Conservation (phyloP, 768 basidiomycete species). For the Collybia sp. region DNA sequence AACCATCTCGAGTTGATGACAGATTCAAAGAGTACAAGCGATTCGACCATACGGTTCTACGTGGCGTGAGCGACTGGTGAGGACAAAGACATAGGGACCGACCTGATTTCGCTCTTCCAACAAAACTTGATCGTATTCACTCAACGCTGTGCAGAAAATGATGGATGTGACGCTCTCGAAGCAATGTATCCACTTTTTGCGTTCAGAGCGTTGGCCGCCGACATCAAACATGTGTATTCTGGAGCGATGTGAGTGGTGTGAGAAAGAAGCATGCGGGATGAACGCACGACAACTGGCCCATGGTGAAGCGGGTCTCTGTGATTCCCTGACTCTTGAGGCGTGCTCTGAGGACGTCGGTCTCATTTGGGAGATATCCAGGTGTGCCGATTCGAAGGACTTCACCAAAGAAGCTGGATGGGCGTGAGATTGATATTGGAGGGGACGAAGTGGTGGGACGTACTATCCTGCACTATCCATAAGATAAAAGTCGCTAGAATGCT, state of each 20-base stretch:
- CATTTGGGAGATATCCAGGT: conserved; percentile 78
- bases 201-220: not conserved
- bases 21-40: conserved; percentile 84
- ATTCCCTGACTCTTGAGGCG: conserved; percentile 89
- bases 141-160: conserved; percentile 68
- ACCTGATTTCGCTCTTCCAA: conserved; percentile 66
- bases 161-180: conserved; percentile 55
- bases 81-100: conserved; percentile 11
- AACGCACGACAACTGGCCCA: conserved; percentile 60
- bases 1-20: conserved; percentile 95
- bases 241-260: not conserved
- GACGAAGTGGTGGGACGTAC: conserved; percentile 38
- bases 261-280: not conserved
- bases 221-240: conserved; percentile 54
- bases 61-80: not conserved
- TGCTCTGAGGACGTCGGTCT: conserved; percentile 84
- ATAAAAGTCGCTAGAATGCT: conserved; percentile 79
- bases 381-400: conserved; percentile 81
- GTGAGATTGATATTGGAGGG: not conserved
- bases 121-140: conserved; percentile 73
- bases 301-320: conserved; percentile 77
- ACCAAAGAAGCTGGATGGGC: conserved; percentile 66
- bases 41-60: conserved; percentile 92
- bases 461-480: conserved; percentile 92
- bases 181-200: conserved; percentile 72